Conservation (phyloP, 768 basidiomycete species). For the Fomitopsis pulvina region DNA sequence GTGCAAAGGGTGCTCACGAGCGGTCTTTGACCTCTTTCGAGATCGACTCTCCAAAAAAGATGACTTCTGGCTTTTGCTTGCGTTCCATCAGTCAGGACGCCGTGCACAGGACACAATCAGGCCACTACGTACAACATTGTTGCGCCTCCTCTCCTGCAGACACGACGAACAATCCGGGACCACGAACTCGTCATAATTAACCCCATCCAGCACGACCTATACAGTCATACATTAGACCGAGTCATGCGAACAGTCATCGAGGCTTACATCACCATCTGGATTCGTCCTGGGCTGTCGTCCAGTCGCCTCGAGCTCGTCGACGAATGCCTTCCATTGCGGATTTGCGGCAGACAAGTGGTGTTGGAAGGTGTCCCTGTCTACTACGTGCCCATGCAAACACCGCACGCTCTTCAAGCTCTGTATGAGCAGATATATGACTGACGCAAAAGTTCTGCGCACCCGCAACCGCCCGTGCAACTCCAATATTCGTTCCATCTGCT, state of each 20-base stretch:
- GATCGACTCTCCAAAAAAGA: constrained; percentile 92
- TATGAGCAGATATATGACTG: neutral
- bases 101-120: neutral
- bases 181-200: constrained; percentile 69
- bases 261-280: constrained; percentile 85
- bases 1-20: constrained; percentile 46
- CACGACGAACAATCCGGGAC: constrained; percentile 78
- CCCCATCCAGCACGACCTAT: constrained; percentile 76
- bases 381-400: constrained; percentile 67
- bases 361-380: constrained; percentile 67
- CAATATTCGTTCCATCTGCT: constrained; percentile 43
- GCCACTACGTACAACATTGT: constrained; percentile 47
- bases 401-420: constrained; percentile 57
- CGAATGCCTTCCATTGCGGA: constrained; percentile 70
- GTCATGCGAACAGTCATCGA: neutral
- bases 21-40: constrained; percentile 52
- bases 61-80: constrained; percentile 77
- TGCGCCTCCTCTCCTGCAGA: constrained; percentile 44
- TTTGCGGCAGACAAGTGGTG: constrained; percentile 64
- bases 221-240: neutral
- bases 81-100: neutral
- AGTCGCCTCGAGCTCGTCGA: constrained; percentile 53
- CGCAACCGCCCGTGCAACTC: constrained; percentile 89
- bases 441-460: constrained; percentile 29
- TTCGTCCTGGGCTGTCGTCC: constrained; percentile 70